phyloP scores from a whole-genome alignment of 164 flowering plant genomes.

The Nymphaea colorata region DNA sequence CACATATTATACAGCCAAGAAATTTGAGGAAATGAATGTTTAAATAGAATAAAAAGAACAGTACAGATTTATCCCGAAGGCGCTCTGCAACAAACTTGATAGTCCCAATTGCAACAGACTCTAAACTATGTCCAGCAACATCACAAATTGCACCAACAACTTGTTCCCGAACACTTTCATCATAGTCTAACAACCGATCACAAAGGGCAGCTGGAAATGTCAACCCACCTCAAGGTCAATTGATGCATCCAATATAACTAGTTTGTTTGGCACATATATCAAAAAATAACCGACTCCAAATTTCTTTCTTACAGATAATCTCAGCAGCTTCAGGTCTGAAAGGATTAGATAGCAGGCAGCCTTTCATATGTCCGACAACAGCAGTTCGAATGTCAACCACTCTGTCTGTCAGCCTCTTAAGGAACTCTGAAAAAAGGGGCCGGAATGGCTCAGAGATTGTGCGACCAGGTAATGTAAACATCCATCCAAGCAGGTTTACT shows the following conservation, averaged over 20 bases:
- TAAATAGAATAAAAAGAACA: background rate
- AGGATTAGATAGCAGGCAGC: slow-evolving; percentile 65
- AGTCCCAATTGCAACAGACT: slow-evolving; percentile 59
- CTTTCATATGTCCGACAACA: slow-evolving; percentile 61
- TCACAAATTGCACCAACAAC: slow-evolving; percentile 85
- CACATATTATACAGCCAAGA: background rate
- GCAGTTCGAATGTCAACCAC: slow-evolving; percentile 71
- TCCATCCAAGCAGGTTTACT: slow-evolving; percentile 67
- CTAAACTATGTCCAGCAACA: slow-evolving; percentile 41
- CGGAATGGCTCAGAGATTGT: slow-evolving; percentile 52
- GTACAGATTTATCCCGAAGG: slow-evolving; percentile 94
- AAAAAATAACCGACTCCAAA: slow-evolving; percentile 2
- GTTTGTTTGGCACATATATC: background rate
- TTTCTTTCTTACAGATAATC: slow-evolving; percentile 45
- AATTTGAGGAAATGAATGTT: background rate
- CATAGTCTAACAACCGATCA: slow-evolving; percentile 90
- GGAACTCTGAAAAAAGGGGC: slow-evolving; percentile 72
- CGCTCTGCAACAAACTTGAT: slow-evolving; percentile 79
- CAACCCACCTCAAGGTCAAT: slow-evolving; percentile 13
- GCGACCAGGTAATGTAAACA: slow-evolving; percentile 62
- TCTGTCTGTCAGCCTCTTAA: slow-evolving; percentile 91
- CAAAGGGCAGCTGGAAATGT: slow-evolving; percentile 63
- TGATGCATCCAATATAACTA: background rate
- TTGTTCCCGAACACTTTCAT: slow-evolving; percentile 87
- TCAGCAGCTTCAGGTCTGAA: slow-evolving; percentile 65